phyloP scores from a whole-genome alignment of 306 rosid species.

The Bauhinia variegata region DNA sequence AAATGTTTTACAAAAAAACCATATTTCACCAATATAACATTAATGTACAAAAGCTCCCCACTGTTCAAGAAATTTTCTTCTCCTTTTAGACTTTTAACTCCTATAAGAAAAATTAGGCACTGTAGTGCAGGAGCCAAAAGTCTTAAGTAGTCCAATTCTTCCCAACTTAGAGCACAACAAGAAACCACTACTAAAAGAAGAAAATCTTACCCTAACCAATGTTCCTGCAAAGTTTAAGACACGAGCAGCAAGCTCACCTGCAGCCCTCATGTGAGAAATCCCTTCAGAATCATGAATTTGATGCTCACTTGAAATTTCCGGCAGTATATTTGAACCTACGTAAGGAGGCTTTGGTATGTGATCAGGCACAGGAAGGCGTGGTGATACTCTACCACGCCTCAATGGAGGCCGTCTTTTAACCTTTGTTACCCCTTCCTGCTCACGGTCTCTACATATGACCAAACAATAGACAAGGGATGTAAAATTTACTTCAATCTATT shows the following conservation, averaged over 20 bases:
- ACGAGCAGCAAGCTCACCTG: conserved; percentile 91
- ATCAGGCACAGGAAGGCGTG: conserved; percentile 78
- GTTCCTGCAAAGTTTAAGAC: conserved; percentile 88
- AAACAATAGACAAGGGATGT: conserved; percentile 8
- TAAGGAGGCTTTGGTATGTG: conserved; percentile 86
- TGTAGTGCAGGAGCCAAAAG: no score
- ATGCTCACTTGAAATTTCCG: conserved; percentile 73
- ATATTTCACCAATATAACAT: no score
- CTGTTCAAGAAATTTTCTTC: no score
- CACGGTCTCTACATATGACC: conserved; percentile 65
- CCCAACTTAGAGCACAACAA: neutral
- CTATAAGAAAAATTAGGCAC: no score
- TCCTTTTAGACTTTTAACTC: no score
- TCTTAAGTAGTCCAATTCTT: no score
- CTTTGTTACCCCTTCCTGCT: conserved; percentile 50
- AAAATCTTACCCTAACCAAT: conserved; percentile 74
- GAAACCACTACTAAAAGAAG: conserved; percentile 19
- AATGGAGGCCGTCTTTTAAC: conserved; percentile 59
- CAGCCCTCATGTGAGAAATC: conserved; percentile 76
- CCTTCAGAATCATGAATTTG: conserved; percentile 84
- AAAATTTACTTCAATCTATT: conserved; percentile 26
- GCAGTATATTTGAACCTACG: conserved; percentile 65
- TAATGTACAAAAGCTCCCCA: no score
- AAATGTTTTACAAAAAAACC: no score
- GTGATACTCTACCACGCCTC: conserved; percentile 83